These are phyloP conservation scores for Melanogaster broomeanus DNA, from an alignment of 768 basidiomycete species.

Conservation along the genomic window DNA sequence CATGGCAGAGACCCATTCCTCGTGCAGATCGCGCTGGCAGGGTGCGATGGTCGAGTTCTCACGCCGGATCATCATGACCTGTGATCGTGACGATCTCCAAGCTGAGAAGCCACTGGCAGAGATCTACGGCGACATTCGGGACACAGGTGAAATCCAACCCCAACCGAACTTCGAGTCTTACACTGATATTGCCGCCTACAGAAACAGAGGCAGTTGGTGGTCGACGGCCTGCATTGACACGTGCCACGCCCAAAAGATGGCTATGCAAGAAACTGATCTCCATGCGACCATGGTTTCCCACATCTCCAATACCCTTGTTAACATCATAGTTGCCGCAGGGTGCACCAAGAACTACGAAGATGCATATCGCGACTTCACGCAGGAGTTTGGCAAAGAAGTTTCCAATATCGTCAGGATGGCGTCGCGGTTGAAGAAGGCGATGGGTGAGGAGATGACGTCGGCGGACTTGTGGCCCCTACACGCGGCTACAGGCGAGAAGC, in stretches of 20 bases:
- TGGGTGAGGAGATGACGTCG: constrained; percentile 59
- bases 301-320: constrained; percentile 44
- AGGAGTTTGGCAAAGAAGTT: constrained; percentile 36
- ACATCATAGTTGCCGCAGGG: constrained; percentile 44
- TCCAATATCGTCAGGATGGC: constrained; percentile 37
- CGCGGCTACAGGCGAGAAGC: constrained; percentile 42
- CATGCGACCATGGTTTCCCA: constrained; percentile 43
- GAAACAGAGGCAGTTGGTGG: constrained; percentile 56
- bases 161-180: not conserved
- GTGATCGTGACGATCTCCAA: constrained; percentile 34
- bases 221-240: constrained; percentile 57
- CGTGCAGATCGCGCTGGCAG: constrained; percentile 40
- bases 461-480: constrained; percentile 57
- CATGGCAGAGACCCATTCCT: constrained; percentile 40
- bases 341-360: constrained; percentile 35
- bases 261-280: constrained; percentile 32
- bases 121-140: constrained; percentile 42
- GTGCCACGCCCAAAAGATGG: constrained; percentile 41
- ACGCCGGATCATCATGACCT: constrained; percentile 35
- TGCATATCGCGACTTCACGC: constrained; percentile 29
- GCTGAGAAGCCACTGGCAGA: constrained; percentile 30
- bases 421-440: constrained; percentile 41
- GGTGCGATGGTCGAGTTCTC: constrained; percentile 33
- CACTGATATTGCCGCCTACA: constrained; percentile 18
- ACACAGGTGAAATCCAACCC: constrained; percentile 39